These are phyloP conservation scores for Psilocybe azurescens DNA, from an alignment of 768 basidiomycete species.

Conservation along the genomic window DNA sequence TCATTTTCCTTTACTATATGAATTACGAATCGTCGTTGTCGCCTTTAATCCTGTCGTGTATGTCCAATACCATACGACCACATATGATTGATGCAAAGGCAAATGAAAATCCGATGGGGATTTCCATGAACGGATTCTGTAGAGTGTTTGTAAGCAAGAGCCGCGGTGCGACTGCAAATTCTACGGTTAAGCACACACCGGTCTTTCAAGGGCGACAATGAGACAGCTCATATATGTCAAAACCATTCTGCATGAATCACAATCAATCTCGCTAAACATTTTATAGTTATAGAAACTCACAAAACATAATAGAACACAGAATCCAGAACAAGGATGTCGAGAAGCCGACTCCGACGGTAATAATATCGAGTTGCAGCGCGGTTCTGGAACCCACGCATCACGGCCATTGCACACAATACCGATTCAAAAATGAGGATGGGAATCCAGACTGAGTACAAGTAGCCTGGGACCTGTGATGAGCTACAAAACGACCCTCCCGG, in stretches of 20 bases:
- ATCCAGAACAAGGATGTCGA: not conserved
- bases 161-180: too few relatives aligned
- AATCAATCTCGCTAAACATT: not conserved
- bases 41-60: not conserved
- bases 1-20: too few relatives aligned
- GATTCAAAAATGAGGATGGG: not conserved
- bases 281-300: not conserved
- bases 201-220: not conserved
- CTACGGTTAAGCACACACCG: not conserved
- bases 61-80: not conserved
- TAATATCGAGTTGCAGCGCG: not conserved
- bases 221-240: constrained; percentile 1
- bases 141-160: not conserved
- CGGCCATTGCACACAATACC: not conserved
- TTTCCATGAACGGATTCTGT: constrained; percentile 1
- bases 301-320: not conserved
- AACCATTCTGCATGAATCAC: not conserved
- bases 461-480: not conserved
- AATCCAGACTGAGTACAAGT: not conserved
- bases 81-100: not conserved
- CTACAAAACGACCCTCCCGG: not conserved
- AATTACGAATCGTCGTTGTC: not conserved
- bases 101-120: not conserved
- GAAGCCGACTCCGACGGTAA: not conserved
- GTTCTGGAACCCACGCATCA: not conserved